Evolutionary conservation across 371 early-diverging fungal genomes (phyloP).

Genomic region (Actinomucor elegans): DNA sequence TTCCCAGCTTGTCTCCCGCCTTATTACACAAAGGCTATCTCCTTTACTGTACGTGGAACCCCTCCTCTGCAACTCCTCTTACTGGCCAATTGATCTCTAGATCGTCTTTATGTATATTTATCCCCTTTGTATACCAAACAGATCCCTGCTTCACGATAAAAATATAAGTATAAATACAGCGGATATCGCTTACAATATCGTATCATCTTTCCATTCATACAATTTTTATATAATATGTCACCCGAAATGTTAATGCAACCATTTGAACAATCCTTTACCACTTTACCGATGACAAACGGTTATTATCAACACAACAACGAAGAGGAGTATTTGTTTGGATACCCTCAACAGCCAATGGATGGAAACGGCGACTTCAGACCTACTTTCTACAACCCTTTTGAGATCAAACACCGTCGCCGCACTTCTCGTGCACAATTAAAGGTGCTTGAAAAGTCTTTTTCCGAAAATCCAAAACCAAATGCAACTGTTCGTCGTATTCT

Average conservation of each 20-base stretch:
- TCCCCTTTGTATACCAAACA: slow-evolving; percentile 2
- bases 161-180: too few relatives aligned
- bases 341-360: background rate
- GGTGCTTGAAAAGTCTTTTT: slow-evolving; percentile 60
- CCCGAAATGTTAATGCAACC: slow-evolving; percentile 35
- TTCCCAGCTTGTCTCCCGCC: too few relatives aligned
- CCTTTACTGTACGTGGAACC: too few relatives aligned
- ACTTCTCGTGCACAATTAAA: slow-evolving; percentile 64
- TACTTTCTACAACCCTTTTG: slow-evolving; percentile 38
- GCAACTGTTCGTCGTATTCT: slow-evolving; percentile 70
- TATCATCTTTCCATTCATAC: background rate
- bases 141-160: background rate
- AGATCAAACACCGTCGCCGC: slow-evolving; percentile 60
- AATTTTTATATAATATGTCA: slow-evolving; percentile 10
- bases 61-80: too few relatives aligned
- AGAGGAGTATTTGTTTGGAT: slow-evolving; percentile 8
- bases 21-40: too few relatives aligned
- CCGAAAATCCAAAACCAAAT: slow-evolving; percentile 66
- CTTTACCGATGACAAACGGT: slow-evolving; percentile 5
- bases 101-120: slow-evolving; percentile 7
- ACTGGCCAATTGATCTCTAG: too few relatives aligned
- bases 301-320: slow-evolving; percentile 7
- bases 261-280: slow-evolving; percentile 27
- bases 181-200: background rate
- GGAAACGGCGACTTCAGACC: slow-evolving; percentile 20